A percentile compares a stretch with the other conserved stretches of the same genome.
Evolutionary conservation across 345 rosid species (phyloP).

Genomic region (Jatropha curcas): DNA sequence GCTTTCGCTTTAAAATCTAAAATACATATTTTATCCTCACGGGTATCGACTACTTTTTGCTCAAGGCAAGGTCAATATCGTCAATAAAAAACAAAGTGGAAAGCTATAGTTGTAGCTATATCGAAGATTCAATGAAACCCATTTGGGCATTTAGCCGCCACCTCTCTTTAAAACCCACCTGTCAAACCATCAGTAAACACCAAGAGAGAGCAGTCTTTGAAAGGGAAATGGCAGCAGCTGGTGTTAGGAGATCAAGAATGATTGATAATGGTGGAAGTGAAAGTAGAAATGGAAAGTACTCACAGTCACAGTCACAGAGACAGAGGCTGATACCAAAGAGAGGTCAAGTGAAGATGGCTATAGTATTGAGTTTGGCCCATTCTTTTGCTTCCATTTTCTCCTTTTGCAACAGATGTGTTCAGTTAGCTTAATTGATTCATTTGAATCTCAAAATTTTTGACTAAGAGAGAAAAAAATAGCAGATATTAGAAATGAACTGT

Average conservation of each 20-base stretch:
- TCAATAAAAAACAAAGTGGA: not conserved
- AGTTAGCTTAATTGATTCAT: not conserved
- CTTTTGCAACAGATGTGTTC: not conserved
- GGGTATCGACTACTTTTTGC: not conserved
- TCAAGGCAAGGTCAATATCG: conserved; percentile 5
- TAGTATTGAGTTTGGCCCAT: conserved; percentile 48
- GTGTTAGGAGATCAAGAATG: conserved; percentile 12
- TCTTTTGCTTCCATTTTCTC: conserved; percentile 49
- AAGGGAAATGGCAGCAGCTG: not conserved
- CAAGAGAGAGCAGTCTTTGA: not conserved
- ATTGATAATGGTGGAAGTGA: too few species aligned
- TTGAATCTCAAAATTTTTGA: not conserved
- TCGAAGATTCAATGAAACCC: too few species aligned
- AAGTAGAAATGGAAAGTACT: not conserved
- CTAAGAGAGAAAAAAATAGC: too few species aligned
- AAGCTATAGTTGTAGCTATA: too few species aligned
- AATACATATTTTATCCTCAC: not conserved
- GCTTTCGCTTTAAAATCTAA: not conserved
- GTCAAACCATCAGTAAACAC: not conserved
- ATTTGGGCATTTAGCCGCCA: not conserved
- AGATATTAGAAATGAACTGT: not conserved
- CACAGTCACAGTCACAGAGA: not conserved
- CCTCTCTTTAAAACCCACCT: not conserved
- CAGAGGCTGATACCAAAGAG: conserved; percentile 49
- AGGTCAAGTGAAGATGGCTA: conserved; percentile 48